Conservation (phyloP, 352 stramenopile genomes). For the Globisporangium splendens region DNA sequence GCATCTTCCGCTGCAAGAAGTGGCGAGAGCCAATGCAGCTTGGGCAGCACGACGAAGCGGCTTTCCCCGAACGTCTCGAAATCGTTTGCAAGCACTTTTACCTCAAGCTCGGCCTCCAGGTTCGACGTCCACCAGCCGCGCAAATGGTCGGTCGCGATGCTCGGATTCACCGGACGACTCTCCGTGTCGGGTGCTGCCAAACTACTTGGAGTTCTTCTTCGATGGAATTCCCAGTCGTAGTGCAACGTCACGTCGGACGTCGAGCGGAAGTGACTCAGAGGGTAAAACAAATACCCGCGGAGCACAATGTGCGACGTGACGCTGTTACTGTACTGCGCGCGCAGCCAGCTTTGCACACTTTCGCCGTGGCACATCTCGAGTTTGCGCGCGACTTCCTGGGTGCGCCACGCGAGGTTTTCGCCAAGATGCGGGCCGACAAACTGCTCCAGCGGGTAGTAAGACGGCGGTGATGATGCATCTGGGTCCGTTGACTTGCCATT, state of each 20-base stretch:
- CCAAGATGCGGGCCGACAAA: constrained; percentile 71
- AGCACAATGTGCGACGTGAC: constrained; percentile 60
- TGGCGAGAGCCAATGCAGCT: constrained; percentile 64
- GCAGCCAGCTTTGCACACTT: constrained; percentile 50
- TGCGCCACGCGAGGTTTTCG: constrained; percentile 70
- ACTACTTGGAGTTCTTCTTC: neutral
- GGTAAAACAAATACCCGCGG: constrained; percentile 65
- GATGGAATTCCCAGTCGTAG: constrained; percentile 49
- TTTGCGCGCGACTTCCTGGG: constrained; percentile 65
- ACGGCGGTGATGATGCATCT: neutral
- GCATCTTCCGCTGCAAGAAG: constrained; percentile 34
- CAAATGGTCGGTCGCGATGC: constrained; percentile 44
- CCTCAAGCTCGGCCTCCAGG: constrained; percentile 34
- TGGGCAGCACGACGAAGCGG: constrained; percentile 60
- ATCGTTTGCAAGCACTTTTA: constrained; percentile 35
- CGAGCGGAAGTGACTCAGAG: constrained; percentile 37
- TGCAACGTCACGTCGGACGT: constrained; percentile 38
- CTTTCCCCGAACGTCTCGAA: constrained; percentile 22
- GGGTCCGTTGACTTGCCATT: no score
- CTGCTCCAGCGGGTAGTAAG: constrained; percentile 41
- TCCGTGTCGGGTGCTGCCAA: no score
- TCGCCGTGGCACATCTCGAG: constrained; percentile 54
- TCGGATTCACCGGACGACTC: constrained; percentile 7
- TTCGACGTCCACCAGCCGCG: constrained; percentile 67
- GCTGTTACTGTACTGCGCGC: constrained; percentile 42